Base-by-base conservation (phyloP, 139 green algal species). In the Tetradesmus lagerheimii region DNA sequence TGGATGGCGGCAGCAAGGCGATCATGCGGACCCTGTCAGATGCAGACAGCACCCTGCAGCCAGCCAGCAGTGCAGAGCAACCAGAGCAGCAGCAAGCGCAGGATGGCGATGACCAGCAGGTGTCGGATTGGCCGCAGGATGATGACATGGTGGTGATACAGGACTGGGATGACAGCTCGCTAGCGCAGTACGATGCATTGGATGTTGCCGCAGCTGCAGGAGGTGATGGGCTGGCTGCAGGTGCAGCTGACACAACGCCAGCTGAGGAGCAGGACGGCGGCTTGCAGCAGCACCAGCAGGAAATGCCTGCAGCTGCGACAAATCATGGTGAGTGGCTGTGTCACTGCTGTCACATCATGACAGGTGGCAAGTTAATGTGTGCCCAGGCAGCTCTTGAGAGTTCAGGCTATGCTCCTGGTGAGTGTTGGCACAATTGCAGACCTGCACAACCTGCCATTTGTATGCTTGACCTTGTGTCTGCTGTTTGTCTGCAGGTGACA, bases 91-190 rank as follows among this genome's bases (percentile, higher is more conserved):
- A 71, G 57, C 57, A 71, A 23, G 23, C 5, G 20, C 57, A 31
- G 23, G 57, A 71, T 18, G 57, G 23, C 8, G 84, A 89, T 35
- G 53, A 82, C 31, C 16, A 62, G 64, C 34, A 80, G 31, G 23
- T 62, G 79, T 23, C 50, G 11, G 80, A 14, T 5, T 87, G 81
- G 81, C n/a, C n/a, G 11, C 81, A 85, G 50, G 67, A 85, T 38
- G 67, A 77, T 34, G 86, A 83, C 74, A 90, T 71, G 67, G 67
- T 90, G 34, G 64, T 85, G 0, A 89, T 75, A 34, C 67, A 74
- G 71, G 71, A 83, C 45, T 85, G 79, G 43, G 71, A 83, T 83
- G 45, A 47, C 5, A 50, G n/a, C 45, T 85, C 74, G 2, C 11
- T 83, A 9, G 66, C 37, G 29, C 45, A 35, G 27, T 67, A 89